Evolutionary conservation across 805 yeast species (phyloP).

Genomic region (Wickerhamiella domercqiae): DNA sequence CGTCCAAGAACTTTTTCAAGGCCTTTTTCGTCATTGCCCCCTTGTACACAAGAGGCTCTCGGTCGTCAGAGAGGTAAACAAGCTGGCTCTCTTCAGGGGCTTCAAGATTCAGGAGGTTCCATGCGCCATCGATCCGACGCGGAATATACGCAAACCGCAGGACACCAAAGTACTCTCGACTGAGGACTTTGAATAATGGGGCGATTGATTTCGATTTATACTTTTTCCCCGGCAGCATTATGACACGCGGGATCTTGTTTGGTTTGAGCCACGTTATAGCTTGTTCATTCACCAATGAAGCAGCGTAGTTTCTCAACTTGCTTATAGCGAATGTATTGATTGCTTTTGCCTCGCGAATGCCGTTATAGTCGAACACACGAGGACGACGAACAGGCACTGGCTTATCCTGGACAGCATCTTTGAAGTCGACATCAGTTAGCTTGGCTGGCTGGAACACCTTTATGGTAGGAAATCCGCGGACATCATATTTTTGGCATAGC

Average conservation of each 20-base stretch:
- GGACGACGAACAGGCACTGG: conserved; percentile 16
- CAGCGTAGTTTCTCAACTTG: conserved; percentile 21
- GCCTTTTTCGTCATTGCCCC: conserved; percentile 19
- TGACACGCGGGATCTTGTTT: conserved; percentile 16
- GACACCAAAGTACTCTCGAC: conserved; percentile 20
- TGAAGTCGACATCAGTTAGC: conserved; percentile 20
- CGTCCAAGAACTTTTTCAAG: conserved; percentile 17
- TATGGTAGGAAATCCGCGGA: conserved; percentile 74
- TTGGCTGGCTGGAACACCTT: conserved; percentile 76
- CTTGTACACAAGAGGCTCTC: conserved; percentile 16
- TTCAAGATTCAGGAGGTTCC: conserved; percentile 16
- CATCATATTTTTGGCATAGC: conserved; percentile 49
- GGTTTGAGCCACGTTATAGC: conserved; percentile 18
- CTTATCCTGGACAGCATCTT: conserved; percentile 18
- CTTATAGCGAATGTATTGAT: conserved; percentile 18
- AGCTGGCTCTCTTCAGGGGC: conserved; percentile 18
- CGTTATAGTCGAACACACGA: conserved; percentile 19
- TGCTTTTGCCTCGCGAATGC: conserved; percentile 19
- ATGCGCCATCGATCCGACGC: conserved; percentile 17
- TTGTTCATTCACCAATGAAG: conserved; percentile 13
- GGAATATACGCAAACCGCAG: conserved; percentile 20
- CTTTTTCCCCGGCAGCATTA: conserved; percentile 19
- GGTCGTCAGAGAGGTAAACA: conserved; percentile 17
- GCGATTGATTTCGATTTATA: conserved; percentile 18
- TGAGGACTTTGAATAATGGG: conserved; percentile 21